These are phyloP conservation scores for Euphorbia corollata DNA, from an alignment of 441 rosid species.

Conservation along the genomic window DNA sequence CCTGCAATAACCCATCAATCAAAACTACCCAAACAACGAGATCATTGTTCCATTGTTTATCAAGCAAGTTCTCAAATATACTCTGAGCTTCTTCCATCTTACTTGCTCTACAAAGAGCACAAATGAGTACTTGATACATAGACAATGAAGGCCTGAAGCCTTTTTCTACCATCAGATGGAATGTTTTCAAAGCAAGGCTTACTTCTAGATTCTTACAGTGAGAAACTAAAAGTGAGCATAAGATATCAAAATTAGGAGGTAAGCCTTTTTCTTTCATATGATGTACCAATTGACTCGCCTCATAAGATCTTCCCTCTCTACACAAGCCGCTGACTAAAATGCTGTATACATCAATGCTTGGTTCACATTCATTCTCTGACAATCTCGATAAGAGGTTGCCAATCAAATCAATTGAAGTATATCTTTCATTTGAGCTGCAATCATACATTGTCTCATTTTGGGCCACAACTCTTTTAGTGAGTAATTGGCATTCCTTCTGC, in stretches of 20 bases:
- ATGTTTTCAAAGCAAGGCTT: conserved; percentile 37
- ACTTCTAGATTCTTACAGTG: conserved; percentile 43
- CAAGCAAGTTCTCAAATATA: conserved; percentile 38
- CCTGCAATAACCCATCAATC: conserved; percentile 51
- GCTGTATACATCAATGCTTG: conserved; percentile 31
- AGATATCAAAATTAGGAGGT: conserved; percentile 32
- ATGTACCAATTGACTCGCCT: conserved; percentile 42
- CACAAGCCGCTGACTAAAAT: conserved; percentile 42
- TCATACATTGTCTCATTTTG: conserved; percentile 31
- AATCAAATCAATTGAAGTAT: conserved; percentile 25
- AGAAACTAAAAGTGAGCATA: conserved; percentile 34
- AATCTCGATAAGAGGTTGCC: conserved; percentile 36
- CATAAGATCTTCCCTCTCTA: conserved; percentile 39
- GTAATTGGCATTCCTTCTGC: conserved; percentile 35
- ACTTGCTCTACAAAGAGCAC: conserved; percentile 38
- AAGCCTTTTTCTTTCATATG: conserved; percentile 43
- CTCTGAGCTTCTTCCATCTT: conserved; percentile 37
- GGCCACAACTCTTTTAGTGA: conserved; percentile 31
- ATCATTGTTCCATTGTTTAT: conserved; percentile 36
- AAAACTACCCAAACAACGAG: conserved; percentile 59
- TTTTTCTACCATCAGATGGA: conserved; percentile 22
- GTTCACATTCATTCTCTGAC: conserved; percentile 40
- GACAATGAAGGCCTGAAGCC: conserved; percentile 29
- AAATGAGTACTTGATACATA: conserved; percentile 38
- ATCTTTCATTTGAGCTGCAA: conserved; percentile 27